Evolutionary conservation across 257 asterid genomes (phyloP).

Genomic region (Nicotiana sylvestris): DNA sequence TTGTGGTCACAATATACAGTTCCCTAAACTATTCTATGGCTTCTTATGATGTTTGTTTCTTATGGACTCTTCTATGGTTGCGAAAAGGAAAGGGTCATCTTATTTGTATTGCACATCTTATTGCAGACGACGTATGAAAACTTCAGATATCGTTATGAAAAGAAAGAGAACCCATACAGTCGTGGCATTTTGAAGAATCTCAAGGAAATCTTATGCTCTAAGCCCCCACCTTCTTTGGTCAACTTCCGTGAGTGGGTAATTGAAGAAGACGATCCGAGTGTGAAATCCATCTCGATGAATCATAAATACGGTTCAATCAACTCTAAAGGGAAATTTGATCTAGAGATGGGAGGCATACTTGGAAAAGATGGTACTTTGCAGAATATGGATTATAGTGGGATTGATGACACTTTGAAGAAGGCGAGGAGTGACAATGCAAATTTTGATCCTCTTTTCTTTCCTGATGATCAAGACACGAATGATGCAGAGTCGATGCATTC

Average conservation of each 20-base stretch:
- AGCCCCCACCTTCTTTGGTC: conserved; percentile 40
- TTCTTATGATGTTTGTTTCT: too few relatives aligned
- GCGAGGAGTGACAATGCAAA: conserved; percentile 22
- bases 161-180: conserved; percentile 71
- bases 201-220: conserved; percentile 55
- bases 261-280: conserved; percentile 45
- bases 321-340: conserved; percentile 48
- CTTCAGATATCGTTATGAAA: conserved; percentile 81
- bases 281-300: conserved; percentile 43
- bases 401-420: conserved; percentile 47
- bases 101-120: neutral
- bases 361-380: conserved; percentile 47
- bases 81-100: neutral
- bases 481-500: neutral
- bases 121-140: conserved; percentile 85
- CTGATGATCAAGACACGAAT: conserved; percentile 26
- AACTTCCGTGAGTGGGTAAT: conserved; percentile 71
- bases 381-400: conserved; percentile 50
- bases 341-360: conserved; percentile 44
- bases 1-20: too few relatives aligned
- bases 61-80: too few relatives aligned
- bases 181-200: conserved; percentile 53
- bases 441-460: conserved; percentile 32
- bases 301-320: conserved; percentile 35
- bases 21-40: too few relatives aligned